Conservation (phyloP, 179 eudicot species). For the Beta corolliflora region DNA sequence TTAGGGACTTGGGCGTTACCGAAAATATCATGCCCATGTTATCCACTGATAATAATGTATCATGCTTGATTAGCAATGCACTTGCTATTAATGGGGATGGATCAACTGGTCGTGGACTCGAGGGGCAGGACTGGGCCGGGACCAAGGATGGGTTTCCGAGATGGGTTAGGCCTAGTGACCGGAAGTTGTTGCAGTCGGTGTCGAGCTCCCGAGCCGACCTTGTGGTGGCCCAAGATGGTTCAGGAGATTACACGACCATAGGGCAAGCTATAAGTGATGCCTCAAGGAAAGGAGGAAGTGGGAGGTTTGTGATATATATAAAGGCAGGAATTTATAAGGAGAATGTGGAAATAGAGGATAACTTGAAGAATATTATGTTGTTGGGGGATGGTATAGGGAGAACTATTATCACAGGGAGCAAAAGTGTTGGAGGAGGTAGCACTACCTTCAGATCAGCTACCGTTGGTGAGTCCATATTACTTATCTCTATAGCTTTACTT, state of each 20-base stretch:
- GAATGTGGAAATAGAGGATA: conserved; percentile 33
- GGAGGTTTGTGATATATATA: conserved; percentile 45
- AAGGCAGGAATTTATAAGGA: conserved; percentile 46
- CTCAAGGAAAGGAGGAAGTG: conserved; percentile 23
- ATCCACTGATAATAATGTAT: conserved; percentile 35
- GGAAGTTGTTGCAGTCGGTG: conserved; percentile 33
- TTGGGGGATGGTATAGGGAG: conserved; percentile 55
- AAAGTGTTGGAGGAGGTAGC: conserved; percentile 51
- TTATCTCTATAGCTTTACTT: background rate
- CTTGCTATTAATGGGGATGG: conserved; percentile 38
- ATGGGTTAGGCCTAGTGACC: conserved; percentile 39
- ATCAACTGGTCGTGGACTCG: background rate
- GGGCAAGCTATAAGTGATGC: conserved; percentile 41
- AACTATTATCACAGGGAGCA: conserved; percentile 53
- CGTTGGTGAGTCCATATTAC: conserved; percentile 39
- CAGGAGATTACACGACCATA: conserved; percentile 44
- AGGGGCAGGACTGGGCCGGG: background rate
- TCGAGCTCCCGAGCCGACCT: conserved; percentile 32
- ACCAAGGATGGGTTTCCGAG: conserved; percentile 28
- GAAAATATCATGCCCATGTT: conserved; percentile 32
- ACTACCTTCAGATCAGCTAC: conserved; percentile 55
- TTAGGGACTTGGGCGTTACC: conserved; percentile 41
- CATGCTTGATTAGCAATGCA: conserved; percentile 45
- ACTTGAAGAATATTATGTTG: conserved; percentile 41
- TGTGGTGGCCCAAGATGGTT: conserved; percentile 57